Percentiles rank a stretch among this genome's conserved stretches.
phyloP scores from a whole-genome alignment of 108 stramenopile species.

The Pseudonitzschia pungens region DNA sequence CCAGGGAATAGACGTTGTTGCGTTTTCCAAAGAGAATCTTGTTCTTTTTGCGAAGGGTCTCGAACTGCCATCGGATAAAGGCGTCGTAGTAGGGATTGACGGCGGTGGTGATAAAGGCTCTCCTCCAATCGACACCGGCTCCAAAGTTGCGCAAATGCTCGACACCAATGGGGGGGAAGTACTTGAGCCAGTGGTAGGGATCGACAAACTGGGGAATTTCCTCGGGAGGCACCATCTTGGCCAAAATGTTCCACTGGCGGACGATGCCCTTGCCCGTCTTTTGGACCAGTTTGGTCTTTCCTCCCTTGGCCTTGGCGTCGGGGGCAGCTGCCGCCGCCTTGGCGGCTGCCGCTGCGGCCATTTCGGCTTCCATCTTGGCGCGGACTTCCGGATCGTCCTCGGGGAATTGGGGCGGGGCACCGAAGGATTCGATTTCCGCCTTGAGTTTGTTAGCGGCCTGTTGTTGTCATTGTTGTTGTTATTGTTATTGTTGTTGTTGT shows the following conservation, averaged over 20 bases:
- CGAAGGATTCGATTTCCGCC: constrained; percentile 85
- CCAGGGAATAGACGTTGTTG: constrained; percentile 92
- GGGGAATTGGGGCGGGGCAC: constrained; percentile 89
- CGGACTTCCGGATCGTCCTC: constrained; percentile 87
- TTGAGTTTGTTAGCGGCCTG: constrained; percentile 98
- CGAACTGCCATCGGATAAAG: constrained; percentile 96
- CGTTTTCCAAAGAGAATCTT: constrained; percentile 94
- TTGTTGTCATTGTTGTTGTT: not conserved
- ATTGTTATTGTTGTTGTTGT: no score
- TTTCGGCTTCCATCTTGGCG: constrained; percentile 80
- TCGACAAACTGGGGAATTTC: constrained; percentile 90
- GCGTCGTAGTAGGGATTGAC: constrained; percentile 98
- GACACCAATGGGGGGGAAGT: constrained; percentile 96
- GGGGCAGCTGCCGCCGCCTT: constrained; percentile 46
- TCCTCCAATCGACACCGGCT: constrained; percentile 93
- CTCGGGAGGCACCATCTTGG: constrained; percentile 74
- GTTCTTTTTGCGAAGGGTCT: constrained; percentile 73
- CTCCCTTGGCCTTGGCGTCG: constrained; percentile 87
- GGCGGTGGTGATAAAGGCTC: constrained; percentile 96
- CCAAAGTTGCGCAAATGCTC: constrained; percentile 92
- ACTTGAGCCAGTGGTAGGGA: constrained; percentile 91
- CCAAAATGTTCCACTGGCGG: constrained; percentile 94
- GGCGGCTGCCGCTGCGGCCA: constrained; percentile 57
- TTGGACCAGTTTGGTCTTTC: constrained; percentile 84
- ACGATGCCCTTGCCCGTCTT: constrained; percentile 94